Conservation (phyloP, 345 rosid genomes). For the Populus alba region DNA sequence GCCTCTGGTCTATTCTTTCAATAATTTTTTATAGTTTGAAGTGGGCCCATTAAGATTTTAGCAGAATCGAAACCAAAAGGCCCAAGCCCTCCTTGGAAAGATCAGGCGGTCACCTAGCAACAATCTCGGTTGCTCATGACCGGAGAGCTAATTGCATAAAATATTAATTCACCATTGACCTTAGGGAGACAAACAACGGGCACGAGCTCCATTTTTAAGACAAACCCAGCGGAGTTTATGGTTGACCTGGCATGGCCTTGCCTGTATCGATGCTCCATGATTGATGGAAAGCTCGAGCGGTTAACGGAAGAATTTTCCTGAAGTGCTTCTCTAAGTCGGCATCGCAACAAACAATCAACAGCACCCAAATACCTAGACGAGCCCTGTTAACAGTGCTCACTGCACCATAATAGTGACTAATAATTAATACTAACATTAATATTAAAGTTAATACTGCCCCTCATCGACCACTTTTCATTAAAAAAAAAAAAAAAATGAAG, state of each 20-base stretch:
- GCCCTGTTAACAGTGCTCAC: no score
- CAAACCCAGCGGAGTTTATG: background rate
- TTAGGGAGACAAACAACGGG: background rate
- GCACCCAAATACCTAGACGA: background rate
- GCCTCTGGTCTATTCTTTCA: background rate
- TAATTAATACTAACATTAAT: no score
- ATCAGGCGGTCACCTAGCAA: background rate
- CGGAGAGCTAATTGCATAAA: background rate
- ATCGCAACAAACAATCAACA: background rate
- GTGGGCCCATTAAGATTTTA: background rate
- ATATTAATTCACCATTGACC: background rate
- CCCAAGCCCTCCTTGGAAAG: background rate
- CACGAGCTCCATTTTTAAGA: background rate
- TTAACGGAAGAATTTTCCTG: background rate
- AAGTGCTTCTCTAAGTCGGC: background rate
- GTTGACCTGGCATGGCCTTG: constrained; percentile 6
- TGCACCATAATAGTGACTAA: background rate
- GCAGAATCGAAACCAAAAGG: no score
- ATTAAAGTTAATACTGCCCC: no score
- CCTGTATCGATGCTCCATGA: constrained; percentile 1
- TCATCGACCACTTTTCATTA: no score
- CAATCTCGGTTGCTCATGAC: background rate
- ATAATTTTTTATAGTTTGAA: background rate
- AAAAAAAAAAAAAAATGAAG: no score
- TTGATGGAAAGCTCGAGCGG: constrained; percentile 18